These are phyloP conservation scores for Gossypium schwendimanii DNA, from an alignment of 441 rosid genomes.

Conservation along the genomic window DNA sequence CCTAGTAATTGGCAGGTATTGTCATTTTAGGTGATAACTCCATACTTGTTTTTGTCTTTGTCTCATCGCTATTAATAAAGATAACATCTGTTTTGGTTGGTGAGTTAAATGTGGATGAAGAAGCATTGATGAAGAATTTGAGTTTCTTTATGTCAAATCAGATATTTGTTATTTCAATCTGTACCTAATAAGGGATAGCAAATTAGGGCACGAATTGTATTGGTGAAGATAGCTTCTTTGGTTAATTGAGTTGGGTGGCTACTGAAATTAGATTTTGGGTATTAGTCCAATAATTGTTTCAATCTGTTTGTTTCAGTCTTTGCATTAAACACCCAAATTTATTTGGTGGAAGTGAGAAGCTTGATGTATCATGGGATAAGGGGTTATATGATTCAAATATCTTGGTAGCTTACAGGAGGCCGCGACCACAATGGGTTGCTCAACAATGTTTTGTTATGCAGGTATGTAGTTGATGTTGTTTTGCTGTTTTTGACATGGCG, in stretches of 20 bases:
- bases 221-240: neutral
- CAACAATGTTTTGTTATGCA: slow-evolving; percentile 79
- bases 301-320: slow-evolving; percentile 46
- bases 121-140: slow-evolving; percentile 4
- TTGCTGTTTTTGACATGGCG: neutral
- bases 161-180: neutral
- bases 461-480: slow-evolving; percentile 25
- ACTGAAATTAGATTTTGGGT: neutral
- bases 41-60: neutral
- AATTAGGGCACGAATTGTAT: neutral
- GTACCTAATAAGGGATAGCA: neutral
- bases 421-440: slow-evolving; percentile 87
- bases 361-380: slow-evolving; percentile 89
- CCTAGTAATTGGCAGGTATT: slow-evolving; percentile 81
- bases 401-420: slow-evolving; percentile 74
- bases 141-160: neutral
- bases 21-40: neutral
- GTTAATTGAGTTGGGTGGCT: neutral
- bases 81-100: neutral
- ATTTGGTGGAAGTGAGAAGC: slow-evolving; percentile 98
- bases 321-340: slow-evolving; percentile 89
- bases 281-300: slow-evolving; percentile 11
- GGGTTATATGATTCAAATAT: slow-evolving; percentile 85
- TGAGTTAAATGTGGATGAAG: neutral
- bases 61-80: neutral